Conservation (phyloP, 352 stramenopile genomes). For the Phytophthora macrochlamydospora region DNA sequence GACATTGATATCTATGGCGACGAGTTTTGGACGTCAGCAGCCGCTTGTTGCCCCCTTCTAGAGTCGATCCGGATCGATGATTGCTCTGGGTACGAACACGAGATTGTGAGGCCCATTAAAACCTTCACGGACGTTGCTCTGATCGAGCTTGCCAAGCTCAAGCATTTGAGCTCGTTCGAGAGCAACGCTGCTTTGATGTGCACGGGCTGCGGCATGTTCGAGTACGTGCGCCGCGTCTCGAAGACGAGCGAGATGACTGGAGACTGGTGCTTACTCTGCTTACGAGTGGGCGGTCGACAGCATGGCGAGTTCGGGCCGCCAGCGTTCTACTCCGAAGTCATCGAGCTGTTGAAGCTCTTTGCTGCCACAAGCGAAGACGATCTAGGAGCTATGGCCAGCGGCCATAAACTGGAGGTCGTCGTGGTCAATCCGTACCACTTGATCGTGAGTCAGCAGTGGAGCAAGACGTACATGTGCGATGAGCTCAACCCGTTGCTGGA, state of each 20-base stretch:
- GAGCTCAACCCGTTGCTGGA: background rate
- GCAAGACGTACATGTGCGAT: background rate
- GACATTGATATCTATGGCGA: slow-evolving; percentile 33
- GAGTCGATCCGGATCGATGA: slow-evolving; percentile 30
- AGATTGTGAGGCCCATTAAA: slow-evolving; percentile 21
- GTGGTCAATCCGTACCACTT: background rate
- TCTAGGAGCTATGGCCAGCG: background rate
- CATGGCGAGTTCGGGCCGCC: background rate
- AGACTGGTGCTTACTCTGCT: background rate
- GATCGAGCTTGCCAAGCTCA: slow-evolving; percentile 23
- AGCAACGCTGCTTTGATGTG: slow-evolving; percentile 32
- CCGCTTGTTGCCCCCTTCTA: slow-evolving; percentile 23
- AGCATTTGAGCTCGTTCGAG: slow-evolving; percentile 27
- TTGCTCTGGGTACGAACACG: slow-evolving; percentile 28
- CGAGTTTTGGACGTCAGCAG: slow-evolving; percentile 22
- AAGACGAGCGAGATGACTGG: slow-evolving; percentile 33
- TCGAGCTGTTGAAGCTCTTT: background rate
- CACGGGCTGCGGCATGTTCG: slow-evolving; percentile 34
- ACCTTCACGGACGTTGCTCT: slow-evolving; percentile 34
- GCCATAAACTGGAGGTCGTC: background rate
- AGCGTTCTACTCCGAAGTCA: background rate
- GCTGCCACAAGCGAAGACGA: background rate
- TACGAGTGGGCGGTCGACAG: background rate
- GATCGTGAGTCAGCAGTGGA: background rate
- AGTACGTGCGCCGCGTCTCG: slow-evolving; percentile 24